These are phyloP conservation scores for Raffaelea albimanens DNA, from an alignment of 2,329 filamentous ascomycete genomes.

Conservation along the genomic window DNA sequence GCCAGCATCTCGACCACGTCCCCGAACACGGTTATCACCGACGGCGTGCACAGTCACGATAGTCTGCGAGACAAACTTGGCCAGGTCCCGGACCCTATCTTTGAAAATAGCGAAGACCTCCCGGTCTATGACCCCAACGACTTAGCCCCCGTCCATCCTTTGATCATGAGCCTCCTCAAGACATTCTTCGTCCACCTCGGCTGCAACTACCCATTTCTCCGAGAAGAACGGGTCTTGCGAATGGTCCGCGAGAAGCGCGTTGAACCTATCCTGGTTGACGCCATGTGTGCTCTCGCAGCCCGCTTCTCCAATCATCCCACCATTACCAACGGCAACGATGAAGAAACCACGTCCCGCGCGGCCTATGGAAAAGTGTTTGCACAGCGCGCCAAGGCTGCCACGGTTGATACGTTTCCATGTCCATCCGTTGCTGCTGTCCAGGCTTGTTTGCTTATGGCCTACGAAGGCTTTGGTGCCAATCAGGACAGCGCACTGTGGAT, in stretches of 20 bases:
- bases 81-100: slow-evolving; percentile 26
- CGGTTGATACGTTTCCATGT: slow-evolving; percentile 74
- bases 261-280: slow-evolving; percentile 77
- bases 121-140: slow-evolving; percentile 73
- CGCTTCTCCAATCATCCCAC: slow-evolving; percentile 62
- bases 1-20: slow-evolving; percentile 48
- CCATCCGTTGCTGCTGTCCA: slow-evolving; percentile 78
- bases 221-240: slow-evolving; percentile 61
- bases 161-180: slow-evolving; percentile 69
- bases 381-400: slow-evolving; percentile 70
- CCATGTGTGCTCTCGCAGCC: slow-evolving; percentile 73
- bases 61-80: slow-evolving; percentile 18
- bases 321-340: slow-evolving; percentile 38
- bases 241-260: slow-evolving; percentile 72
- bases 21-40: slow-evolving; percentile 26
- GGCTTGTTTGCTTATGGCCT: slow-evolving; percentile 73
- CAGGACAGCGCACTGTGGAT: slow-evolving; percentile 90
- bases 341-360: slow-evolving; percentile 31
- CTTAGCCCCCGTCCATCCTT: slow-evolving; percentile 56
- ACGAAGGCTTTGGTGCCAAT: slow-evolving; percentile 80
- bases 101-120: slow-evolving; percentile 39
- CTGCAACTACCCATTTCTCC: slow-evolving; percentile 78
- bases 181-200: slow-evolving; percentile 76
- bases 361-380: slow-evolving; percentile 72
- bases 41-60: slow-evolving; percentile 16